These are phyloP conservation scores for Citrus inodora DNA, from an alignment of 345 rosid species.

Conservation along the genomic window DNA sequence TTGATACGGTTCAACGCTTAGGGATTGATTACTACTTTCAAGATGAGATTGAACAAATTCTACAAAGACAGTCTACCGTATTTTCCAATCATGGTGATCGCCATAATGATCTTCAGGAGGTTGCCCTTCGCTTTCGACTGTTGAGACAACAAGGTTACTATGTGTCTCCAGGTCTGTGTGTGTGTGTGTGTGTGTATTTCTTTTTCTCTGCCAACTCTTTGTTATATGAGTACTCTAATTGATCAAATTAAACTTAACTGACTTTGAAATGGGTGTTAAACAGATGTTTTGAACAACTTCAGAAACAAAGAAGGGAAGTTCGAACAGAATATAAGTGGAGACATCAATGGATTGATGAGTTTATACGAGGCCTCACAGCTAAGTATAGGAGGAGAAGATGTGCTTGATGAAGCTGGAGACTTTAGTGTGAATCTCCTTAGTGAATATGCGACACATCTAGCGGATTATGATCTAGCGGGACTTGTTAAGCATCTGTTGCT, in stretches of 20 bases:
- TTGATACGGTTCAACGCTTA: neutral
- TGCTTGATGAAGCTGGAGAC: slow-evolving; percentile 32
- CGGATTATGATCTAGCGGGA: slow-evolving; percentile 10
- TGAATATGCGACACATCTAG: slow-evolving; percentile 1
- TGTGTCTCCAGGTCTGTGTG: slow-evolving; percentile 23
- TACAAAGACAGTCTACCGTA: neutral
- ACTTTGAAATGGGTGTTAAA: slow-evolving; percentile 13
- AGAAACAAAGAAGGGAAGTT: slow-evolving; percentile 26
- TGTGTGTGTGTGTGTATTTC: no score
- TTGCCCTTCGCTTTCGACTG: slow-evolving; percentile 25
- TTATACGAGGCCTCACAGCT: slow-evolving; percentile 59
- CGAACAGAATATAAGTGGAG: neutral
- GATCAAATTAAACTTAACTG: neutral
- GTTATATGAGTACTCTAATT: no score
- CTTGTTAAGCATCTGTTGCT: slow-evolving; percentile 13
- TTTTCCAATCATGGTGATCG: neutral
- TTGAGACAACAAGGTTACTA: slow-evolving; percentile 25
- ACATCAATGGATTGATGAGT: slow-evolving; percentile 36
- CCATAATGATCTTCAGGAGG: slow-evolving; percentile 15
- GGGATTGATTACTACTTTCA: neutral
- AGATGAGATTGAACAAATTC: neutral
- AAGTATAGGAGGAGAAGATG: slow-evolving; percentile 44
- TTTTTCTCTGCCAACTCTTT: neutral
- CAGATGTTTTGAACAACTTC: slow-evolving; percentile 35
- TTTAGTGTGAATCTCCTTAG: slow-evolving; percentile 21